phyloP scores from a whole-genome alignment of 306 rosid genomes.

The Cicer yamashitae region DNA sequence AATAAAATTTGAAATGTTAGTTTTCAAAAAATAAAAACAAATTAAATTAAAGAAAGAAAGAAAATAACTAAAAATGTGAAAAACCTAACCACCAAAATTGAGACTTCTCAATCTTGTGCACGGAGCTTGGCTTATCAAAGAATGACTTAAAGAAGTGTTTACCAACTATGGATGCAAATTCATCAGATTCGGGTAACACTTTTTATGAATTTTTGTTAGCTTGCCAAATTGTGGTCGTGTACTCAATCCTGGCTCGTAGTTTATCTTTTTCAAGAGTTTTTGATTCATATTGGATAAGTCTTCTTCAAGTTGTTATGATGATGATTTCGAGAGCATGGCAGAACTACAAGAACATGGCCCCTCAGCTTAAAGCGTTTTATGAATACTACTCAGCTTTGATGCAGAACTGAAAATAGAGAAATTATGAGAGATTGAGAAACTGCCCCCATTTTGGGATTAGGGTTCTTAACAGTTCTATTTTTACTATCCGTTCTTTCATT shows the following conservation, averaged over 20 bases:
- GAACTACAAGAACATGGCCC: slow-evolving; percentile 95
- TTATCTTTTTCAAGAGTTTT: slow-evolving; percentile 64
- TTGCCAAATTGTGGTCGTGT: slow-evolving; percentile 1
- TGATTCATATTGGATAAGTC: slow-evolving; percentile 94
- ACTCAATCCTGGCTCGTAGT: slow-evolving; percentile 7
- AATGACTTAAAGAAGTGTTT: slow-evolving; percentile 77
- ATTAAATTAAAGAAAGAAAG: no score
- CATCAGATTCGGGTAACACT: slow-evolving; percentile 89
- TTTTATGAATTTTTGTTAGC: not conserved
- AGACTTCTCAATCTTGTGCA: slow-evolving; percentile 43
- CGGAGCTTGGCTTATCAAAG: slow-evolving; percentile 78
- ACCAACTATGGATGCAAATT: slow-evolving; percentile 90
- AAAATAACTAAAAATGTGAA: no score
- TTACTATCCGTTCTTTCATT: no score
- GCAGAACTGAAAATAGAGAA: slow-evolving; percentile 47
- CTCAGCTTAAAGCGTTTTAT: slow-evolving; percentile 74
- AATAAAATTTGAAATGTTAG: no score
- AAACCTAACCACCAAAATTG: no score
- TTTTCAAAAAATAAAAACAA: no score
- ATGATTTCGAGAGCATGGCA: slow-evolving; percentile 99
- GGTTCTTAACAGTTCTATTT: no score
- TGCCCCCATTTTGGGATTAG: no score
- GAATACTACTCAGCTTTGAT: slow-evolving; percentile 91
- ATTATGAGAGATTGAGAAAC: no score
- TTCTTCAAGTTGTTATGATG: slow-evolving; percentile 99